Evolutionary conservation across 1,139 yeast species (phyloP).

Genomic region (Geotrichum klebahnii): DNA sequence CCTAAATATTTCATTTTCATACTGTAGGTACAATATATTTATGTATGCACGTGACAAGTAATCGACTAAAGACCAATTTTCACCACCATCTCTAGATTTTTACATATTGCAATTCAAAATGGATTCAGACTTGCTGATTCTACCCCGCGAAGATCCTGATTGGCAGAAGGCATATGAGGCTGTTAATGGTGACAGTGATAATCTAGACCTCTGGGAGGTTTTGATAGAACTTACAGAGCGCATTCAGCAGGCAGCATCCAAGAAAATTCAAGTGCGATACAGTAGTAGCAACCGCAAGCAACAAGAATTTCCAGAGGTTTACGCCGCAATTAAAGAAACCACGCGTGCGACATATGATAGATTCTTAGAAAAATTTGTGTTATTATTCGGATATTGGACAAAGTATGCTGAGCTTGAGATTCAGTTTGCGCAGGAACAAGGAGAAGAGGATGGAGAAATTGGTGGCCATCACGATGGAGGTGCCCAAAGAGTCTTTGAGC

Average conservation of each 20-base stretch:
- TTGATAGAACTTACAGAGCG: constrained; percentile 41
- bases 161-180: constrained; percentile 28
- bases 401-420: constrained; percentile 68
- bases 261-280: constrained; percentile 7
- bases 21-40: no score
- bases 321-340: constrained; percentile 44
- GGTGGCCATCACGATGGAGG: background rate
- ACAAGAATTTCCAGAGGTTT: constrained; percentile 36
- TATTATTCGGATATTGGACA: constrained; percentile 74
- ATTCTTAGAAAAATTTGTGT: constrained; percentile 62
- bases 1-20: no score
- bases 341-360: constrained; percentile 51
- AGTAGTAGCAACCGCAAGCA: constrained; percentile 1
- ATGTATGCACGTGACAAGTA: no score
- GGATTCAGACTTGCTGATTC: constrained; percentile 15
- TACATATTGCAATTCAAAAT: background rate
- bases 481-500: constrained; percentile 45
- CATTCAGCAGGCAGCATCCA: constrained; percentile 28
- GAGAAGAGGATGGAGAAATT: constrained; percentile 39
- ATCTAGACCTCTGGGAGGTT: constrained; percentile 49
- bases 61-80: constrained; percentile 15
- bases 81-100: background rate
- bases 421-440: constrained; percentile 47
- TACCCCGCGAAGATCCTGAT: constrained; percentile 22
- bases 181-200: constrained; percentile 41